These are phyloP conservation scores for Globisporangium parvum DNA, from an alignment of 352 stramenopile species.

Conservation along the genomic window DNA sequence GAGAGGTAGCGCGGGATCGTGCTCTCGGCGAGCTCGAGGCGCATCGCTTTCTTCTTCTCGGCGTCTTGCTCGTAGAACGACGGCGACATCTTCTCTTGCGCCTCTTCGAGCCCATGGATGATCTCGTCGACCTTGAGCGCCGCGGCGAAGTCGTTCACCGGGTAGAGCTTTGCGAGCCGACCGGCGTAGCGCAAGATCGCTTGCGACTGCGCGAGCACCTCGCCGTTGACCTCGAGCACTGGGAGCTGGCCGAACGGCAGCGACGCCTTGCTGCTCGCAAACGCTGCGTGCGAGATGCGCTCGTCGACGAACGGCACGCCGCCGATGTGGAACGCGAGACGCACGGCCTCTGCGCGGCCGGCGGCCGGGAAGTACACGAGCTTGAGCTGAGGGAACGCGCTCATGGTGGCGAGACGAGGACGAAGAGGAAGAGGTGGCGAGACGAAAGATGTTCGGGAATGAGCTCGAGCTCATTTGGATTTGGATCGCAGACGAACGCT, in stretches of 20 bases:
- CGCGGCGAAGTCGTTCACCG: constrained; percentile 21
- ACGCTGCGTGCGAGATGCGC: constrained; percentile 28
- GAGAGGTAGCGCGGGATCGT: constrained; percentile 10
- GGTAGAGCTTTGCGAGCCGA: constrained; percentile 40
- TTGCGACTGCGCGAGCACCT: constrained; percentile 35
- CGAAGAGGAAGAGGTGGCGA: neutral
- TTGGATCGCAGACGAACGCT: no score
- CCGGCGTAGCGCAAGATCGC: constrained; percentile 63
- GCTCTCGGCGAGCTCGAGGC: constrained; percentile 9
- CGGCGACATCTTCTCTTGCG: constrained; percentile 21
- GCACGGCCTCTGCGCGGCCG: constrained; percentile 35
- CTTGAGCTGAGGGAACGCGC: constrained; percentile 29
- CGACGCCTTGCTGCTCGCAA: constrained; percentile 26
- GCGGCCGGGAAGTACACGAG: constrained; percentile 51
- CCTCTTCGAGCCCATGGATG: constrained; percentile 29
- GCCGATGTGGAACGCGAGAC: constrained; percentile 49
- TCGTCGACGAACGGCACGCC: constrained; percentile 54
- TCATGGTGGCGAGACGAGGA: constrained; percentile 13
- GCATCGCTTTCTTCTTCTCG: constrained; percentile 24
- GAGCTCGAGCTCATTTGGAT: no score
- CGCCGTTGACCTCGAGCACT: constrained; percentile 32
- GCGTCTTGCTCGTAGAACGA: constrained; percentile 25
- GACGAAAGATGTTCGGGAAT: no score
- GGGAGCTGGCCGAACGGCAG: constrained; percentile 48
- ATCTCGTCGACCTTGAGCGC: constrained; percentile 56